phyloP scores from a whole-genome alignment of 2,329 filamentous ascomycete species.

The Allantophomopsis cytisporea region DNA sequence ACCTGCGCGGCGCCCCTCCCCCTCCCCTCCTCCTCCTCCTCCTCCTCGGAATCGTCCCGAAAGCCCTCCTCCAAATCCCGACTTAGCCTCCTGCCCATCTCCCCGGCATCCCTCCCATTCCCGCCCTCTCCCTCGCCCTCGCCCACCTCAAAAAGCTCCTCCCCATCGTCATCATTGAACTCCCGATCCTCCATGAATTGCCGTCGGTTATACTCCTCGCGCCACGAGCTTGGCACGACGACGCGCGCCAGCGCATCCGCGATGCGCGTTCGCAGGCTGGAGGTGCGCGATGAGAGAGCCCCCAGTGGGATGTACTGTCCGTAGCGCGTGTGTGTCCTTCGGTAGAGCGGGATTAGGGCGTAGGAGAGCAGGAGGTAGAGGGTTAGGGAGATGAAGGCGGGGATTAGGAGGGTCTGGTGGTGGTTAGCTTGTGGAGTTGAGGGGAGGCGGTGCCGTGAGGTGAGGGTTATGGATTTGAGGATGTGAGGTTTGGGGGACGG shows the following conservation, averaged over 20 bases:
- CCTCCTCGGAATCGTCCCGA: constrained; percentile 58
- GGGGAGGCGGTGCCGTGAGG: not conserved
- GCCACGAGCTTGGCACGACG: constrained; percentile 33
- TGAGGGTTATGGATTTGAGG: not conserved
- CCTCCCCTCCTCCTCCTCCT: constrained; percentile 14
- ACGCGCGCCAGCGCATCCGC: constrained; percentile 24
- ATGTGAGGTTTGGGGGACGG: too few species aligned
- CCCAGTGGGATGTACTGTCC: constrained; percentile 62
- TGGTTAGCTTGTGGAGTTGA: constrained; percentile 3
- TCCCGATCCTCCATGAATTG: constrained; percentile 16
- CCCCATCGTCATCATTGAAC: constrained; percentile 52
- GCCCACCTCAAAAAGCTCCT: constrained; percentile 51
- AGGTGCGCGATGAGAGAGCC: constrained; percentile 44
- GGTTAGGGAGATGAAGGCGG: constrained; percentile 55
- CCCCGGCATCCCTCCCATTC: constrained; percentile 13
- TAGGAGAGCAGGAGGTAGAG: constrained; percentile 55
- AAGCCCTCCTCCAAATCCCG: constrained; percentile 69
- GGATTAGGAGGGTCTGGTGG: constrained; percentile 52
- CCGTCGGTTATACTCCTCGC: too few species aligned
- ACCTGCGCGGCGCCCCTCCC: too few species aligned
- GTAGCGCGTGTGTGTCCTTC: constrained; percentile 56
- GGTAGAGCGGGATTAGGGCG: constrained; percentile 54
- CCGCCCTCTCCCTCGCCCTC: constrained; percentile 25
- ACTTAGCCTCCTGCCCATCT: constrained; percentile 48
- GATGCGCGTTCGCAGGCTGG: constrained; percentile 37